Percentiles rank a stretch among this genome's conserved stretches.
phyloP scores from a whole-genome alignment of 2,329 filamentous ascomycete species.

The Pseudogymnoascus sp. region DNA sequence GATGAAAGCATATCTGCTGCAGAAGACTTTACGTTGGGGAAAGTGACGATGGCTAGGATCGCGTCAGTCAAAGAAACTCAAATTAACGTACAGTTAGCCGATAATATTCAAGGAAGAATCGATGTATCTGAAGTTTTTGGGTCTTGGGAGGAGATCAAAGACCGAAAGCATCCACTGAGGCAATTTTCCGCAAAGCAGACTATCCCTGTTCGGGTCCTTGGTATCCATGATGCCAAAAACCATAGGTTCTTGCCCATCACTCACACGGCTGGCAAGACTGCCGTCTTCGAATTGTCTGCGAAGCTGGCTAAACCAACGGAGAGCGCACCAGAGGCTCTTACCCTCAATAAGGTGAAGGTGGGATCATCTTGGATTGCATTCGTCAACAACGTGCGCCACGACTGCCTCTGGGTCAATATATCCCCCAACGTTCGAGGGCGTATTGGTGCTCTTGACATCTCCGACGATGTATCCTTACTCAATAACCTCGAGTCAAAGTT shows the following conservation, averaged over 20 bases:
- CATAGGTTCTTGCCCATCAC: conserved; percentile 88
- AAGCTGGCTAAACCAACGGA: conserved; percentile 53
- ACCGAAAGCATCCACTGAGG: conserved; percentile 72
- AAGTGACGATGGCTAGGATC: conserved; percentile 66
- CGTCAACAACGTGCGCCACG: conserved; percentile 78
- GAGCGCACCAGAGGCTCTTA: conserved; percentile 54
- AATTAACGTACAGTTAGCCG: conserved; percentile 79
- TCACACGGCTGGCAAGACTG: conserved; percentile 69
- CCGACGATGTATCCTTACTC: conserved; percentile 74
- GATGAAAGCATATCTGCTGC: conserved; percentile 56
- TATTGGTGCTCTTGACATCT: conserved; percentile 73
- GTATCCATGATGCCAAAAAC: conserved; percentile 81
- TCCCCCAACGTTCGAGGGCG: conserved; percentile 82
- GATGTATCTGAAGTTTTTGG: conserved; percentile 89
- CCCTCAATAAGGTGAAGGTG: conserved; percentile 62
- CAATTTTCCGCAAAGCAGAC: conserved; percentile 64
- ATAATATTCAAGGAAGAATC: conserved; percentile 85
- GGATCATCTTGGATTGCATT: conserved; percentile 72
- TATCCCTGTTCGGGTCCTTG: conserved; percentile 69
- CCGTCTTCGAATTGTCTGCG: conserved; percentile 77
- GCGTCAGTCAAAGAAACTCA: conserved; percentile 85
- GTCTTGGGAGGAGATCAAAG: conserved; percentile 74
- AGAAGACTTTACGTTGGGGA: conserved; percentile 68
- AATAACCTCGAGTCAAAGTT: conserved; percentile 71
- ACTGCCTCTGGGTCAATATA: conserved; percentile 83